Evolutionary conservation across 2,329 filamentous ascomycete species (phyloP).

Genomic region (Arthroderma sp.): DNA sequence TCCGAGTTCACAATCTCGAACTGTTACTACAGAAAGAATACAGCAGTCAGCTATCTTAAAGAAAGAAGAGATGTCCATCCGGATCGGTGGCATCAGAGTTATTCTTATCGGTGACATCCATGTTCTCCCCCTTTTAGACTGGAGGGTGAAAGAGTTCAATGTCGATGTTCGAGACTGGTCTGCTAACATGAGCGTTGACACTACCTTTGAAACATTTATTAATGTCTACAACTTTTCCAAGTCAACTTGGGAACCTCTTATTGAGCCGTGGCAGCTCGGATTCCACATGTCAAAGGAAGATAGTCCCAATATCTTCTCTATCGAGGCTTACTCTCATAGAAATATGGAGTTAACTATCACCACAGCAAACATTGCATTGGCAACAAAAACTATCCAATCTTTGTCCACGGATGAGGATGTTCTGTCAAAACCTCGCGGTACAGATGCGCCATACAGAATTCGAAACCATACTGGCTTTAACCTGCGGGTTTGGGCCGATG

Average conservation of each 20-base stretch:
- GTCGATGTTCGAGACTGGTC: constrained; percentile 86
- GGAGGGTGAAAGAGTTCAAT: constrained; percentile 82
- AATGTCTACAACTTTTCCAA: constrained; percentile 99
- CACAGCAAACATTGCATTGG: constrained; percentile 82
- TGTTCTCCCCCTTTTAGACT: constrained; percentile 85
- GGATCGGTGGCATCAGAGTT: constrained; percentile 75
- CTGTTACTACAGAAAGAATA: not conserved
- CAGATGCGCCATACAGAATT: constrained; percentile 84
- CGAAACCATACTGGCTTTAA: constrained; percentile 94
- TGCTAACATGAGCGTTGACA: constrained; percentile 70
- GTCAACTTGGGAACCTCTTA: constrained; percentile 90
- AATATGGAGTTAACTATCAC: constrained; percentile 86
- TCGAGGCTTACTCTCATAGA: constrained; percentile 81
- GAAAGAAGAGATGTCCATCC: constrained; percentile 71
- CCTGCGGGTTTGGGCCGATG: constrained; percentile 68
- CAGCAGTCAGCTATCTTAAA: constrained; percentile 43
- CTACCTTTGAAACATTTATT: constrained; percentile 81
- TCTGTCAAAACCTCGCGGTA: constrained; percentile 78
- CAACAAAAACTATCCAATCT: constrained; percentile 86
- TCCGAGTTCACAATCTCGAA: not conserved
- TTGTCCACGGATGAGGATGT: constrained; percentile 80
- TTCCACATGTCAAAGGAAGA: constrained; percentile 73
- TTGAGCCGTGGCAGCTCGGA: constrained; percentile 94
- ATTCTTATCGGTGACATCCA: constrained; percentile 93
- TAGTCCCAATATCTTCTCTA: constrained; percentile 59